Base-by-base conservation (phyloP, 129 eudicot species). In the Mikania micrantha region DNA sequence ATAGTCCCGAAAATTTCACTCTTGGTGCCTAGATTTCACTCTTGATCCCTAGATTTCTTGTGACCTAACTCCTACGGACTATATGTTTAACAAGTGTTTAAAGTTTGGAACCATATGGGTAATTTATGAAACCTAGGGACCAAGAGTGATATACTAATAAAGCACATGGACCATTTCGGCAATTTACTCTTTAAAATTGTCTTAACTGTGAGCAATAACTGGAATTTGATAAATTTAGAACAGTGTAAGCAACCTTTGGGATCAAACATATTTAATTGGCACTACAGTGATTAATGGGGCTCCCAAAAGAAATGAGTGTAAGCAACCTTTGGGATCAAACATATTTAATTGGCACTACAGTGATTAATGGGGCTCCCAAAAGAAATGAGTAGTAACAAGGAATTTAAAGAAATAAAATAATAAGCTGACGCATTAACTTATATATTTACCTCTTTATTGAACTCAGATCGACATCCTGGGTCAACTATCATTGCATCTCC, bases 401-500 rank as follows among this genome's bases (percentile, higher is more conserved):
- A 16, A 11, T 52, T 50, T 61, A 5, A 62, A 36, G 25, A 35
- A 66, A 19, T 74, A 56, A 32, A 64, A 22, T 27, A 47, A 64
- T 75, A 47, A 42, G 1, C 34, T 53, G 22, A 39, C 27, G 22
- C 45, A 41, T 40, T 32, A 29, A 56, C 16, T 57, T 56, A 31
- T 57, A 19, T 44, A 5, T 57, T 2, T 84, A 93, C 98, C 98
- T 93, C 86, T 65, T 66, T 32, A 61, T 80, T 87, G 61, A 77
- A 75, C 57, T 76, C 80, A 45, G 88, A 79, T 32, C 61, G 85
- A 78, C 98, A 93, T 24, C 98, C 96, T 59, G 98, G 98, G 78
- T 93, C 98, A 27, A 93, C 64, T 70, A 93, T 86, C 72, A 93
- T 74, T 62, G 96, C 98, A 76, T 93, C 98, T 58, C 95, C 98